These are phyloP conservation scores for Chamaecyparis obtusa DNA, from an alignment of 75 land plant genomes.

Conservation along the genomic window DNA sequence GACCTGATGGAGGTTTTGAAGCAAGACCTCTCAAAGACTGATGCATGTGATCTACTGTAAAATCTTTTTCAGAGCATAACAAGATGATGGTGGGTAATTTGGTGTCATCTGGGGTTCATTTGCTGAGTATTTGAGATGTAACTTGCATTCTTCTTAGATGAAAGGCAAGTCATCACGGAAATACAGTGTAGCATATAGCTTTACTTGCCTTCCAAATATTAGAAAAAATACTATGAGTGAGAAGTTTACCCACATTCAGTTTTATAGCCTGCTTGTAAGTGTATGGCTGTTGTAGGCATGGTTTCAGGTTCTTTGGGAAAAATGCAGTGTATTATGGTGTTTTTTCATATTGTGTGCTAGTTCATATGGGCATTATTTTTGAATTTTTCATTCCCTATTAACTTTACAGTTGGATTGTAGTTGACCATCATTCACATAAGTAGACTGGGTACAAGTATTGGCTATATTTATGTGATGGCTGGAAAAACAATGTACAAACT, in stretches of 20 bases:
- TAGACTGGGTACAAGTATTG: neutral
- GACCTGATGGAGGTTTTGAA: slow-evolving; percentile 78
- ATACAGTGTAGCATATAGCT: neutral
- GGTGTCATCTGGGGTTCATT: neutral
- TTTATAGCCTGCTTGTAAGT: neutral
- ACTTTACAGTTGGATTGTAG: neutral
- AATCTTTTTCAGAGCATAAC: neutral
- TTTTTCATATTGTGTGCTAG: slow-evolving; percentile 4
- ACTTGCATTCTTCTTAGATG: neutral
- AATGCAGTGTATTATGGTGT: slow-evolving; percentile 11
- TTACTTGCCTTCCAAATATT: neutral
- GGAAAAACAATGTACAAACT: neutral
- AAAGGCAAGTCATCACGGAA: neutral
- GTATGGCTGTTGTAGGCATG: neutral
- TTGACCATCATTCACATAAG: slow-evolving; percentile 8
- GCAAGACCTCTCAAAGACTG: slow-evolving; percentile 52
- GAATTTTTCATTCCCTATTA: neutral
- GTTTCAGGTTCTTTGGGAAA: slow-evolving; percentile 14
- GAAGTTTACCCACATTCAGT: neutral
- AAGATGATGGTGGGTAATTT: slow-evolving; percentile 3
- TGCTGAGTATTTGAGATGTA: slow-evolving; percentile 9
- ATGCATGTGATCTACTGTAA: neutral
- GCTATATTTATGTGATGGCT: slow-evolving; percentile 2
- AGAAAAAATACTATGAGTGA: neutral
- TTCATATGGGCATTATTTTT: slow-evolving; percentile 10